phyloP scores from a whole-genome alignment of 2,329 filamentous ascomycete genomes.

The Colletotrichum lupini region DNA sequence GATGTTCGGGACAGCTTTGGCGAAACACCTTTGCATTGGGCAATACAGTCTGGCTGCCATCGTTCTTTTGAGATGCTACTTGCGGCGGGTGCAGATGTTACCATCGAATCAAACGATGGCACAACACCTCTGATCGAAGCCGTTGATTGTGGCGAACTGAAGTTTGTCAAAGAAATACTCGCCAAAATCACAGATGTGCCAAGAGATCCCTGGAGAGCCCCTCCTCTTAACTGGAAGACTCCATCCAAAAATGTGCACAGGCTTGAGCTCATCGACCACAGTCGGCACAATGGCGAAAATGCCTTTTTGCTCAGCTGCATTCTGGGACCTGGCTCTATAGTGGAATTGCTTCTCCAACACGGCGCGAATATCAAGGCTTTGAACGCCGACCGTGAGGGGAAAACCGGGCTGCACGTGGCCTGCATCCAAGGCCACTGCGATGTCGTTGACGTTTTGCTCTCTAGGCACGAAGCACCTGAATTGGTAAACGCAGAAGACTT shows the following conservation, averaged over 20 bases:
- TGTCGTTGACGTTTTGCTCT: neutral
- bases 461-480: no score
- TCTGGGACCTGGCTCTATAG: neutral
- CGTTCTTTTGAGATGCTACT: neutral
- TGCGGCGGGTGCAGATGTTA: neutral
- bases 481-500: neutral
- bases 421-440: rapidly evolving
- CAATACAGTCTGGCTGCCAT: neutral
- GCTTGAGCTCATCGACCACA: neutral
- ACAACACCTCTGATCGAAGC: neutral
- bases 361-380: neutral
- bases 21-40: neutral
- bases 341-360: neutral
- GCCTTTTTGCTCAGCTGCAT: neutral
- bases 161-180: neutral
- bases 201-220: no score
- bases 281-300: neutral
- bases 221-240: no score
- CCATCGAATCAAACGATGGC: neutral
- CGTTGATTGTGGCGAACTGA: neutral
- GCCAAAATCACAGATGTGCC: no score
- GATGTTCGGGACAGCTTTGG: neutral
- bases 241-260: no score
- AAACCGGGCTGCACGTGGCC: neutral
- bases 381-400: neutral